phyloP scores from a whole-genome alignment of 1,139 yeast species.

The Geotrichum citri-aurantii region DNA sequence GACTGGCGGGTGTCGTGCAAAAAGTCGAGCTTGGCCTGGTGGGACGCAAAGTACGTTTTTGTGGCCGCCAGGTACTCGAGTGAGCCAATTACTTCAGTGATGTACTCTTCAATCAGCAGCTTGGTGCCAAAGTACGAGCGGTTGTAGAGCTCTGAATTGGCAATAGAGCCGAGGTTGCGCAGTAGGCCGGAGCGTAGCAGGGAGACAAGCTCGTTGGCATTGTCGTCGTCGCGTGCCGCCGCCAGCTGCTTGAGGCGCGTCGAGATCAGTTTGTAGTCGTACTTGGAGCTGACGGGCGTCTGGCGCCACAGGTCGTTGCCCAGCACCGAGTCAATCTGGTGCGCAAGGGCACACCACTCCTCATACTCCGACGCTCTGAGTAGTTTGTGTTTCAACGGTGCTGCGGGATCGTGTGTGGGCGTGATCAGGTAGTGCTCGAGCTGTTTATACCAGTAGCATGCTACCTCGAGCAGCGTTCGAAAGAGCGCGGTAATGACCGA shows the following conservation, averaged over 20 bases:
- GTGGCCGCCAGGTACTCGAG: conserved; percentile 44
- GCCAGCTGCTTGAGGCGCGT: conserved; percentile 61
- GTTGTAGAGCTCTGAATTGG: conserved; percentile 71
- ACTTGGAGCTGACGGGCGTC: conserved; percentile 73
- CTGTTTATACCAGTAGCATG: conserved; percentile 3
- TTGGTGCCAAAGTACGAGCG: conserved; percentile 87
- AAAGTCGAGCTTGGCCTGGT: conserved; percentile 66
- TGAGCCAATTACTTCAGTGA: conserved; percentile 67
- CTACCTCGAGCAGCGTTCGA: conserved; percentile 1
- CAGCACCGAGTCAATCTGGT: conserved; percentile 32
- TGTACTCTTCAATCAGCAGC: conserved; percentile 77
- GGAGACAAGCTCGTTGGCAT: conserved; percentile 56
- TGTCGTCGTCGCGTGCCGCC: conserved; percentile 57
- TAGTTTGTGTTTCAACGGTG: conserved; percentile 23
- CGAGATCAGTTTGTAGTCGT: conserved; percentile 77
- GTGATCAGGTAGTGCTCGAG: background rate
- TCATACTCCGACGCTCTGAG: conserved; percentile 27
- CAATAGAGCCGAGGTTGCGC: conserved; percentile 86
- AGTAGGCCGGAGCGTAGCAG: conserved; percentile 75
- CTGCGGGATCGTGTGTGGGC: background rate
- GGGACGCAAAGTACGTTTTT: conserved; percentile 19
- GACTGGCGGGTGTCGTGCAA: conserved; percentile 89
- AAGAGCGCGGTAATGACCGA: background rate
- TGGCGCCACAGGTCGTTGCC: conserved; percentile 51
- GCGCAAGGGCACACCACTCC: conserved; percentile 36